Evolutionary conservation across 2,329 filamentous ascomycete species (phyloP), one percentile per base, ranked within the genome.

Genomic region (Neoscytalidium dimidiatum): DNA sequence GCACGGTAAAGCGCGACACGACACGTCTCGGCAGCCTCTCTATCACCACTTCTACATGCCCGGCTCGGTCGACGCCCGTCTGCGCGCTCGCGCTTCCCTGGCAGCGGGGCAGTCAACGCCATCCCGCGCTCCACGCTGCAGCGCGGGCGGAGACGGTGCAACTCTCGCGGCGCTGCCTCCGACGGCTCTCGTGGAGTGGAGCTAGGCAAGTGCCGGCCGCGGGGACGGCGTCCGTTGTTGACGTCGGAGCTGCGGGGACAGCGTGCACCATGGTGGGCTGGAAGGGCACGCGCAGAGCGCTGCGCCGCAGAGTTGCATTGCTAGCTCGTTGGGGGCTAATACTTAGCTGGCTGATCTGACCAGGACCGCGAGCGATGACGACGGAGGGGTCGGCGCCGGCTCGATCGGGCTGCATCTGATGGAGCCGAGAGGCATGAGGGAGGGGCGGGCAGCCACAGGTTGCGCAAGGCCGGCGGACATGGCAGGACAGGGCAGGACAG

Each of bases 241-340:
- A 28, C 33, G 52, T 52, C 49, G 49, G 52, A 38, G 21, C 52
- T 41, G 52, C 33, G 52, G 49, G 48, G 49, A 31, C 49, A 52
- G 28, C 28, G 23, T 23, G 43, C n/a, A 21, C n/a, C n/a, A 21
- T 52, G 48, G 48, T 33, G n/a, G 48, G 28, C 14, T 3, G 23
- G 26, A 8, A 28, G 46, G 23, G n/a, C n/a, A 49, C 21, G n/a
- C 23, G 26, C 28, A 33, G 49, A 19, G 13, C n/a, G 28, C 49
- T 56, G 51, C 28, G 51, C 51, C 31, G 51, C 51, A 56, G 51
- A 56, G 51, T 56, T 56, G 51, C 51, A 56, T 56, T 9, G 38
- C 52, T 44, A 57, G 53, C 51, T 11, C 13, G 17, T 57, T 41
- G 33, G 23, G 53, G 51, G 51, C 41, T 7, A 19, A 33, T 11